Evolutionary conservation across 257 asterid genomes (phyloP), one percentile per base, ranked within the genome.

Genomic region (Pogostemon cablin): DNA sequence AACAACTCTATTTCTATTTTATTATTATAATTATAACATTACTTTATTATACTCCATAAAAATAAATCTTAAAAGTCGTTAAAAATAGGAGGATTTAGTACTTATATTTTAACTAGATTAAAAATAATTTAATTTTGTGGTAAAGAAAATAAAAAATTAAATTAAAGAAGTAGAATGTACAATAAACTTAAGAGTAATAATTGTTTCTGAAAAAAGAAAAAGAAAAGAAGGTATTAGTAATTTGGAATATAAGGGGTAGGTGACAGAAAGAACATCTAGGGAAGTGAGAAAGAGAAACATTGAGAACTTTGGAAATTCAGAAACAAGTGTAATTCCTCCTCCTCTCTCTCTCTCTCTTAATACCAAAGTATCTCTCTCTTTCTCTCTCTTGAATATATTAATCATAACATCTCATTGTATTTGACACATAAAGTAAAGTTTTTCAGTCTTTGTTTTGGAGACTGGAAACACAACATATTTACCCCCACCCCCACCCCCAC

Each of bases 401-500:
- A 25, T 25, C 32, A 25, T 54, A 46, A 67, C 69, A 39, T 68
- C 63, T 6, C 35, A 10, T 63, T 17, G 55, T 71, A 43, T 68
- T 73, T 68, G 53, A 59, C 75, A 42, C 67, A 53, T n/a, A 85
- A 89, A 87, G 96, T 77, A 83, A 85, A 84, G 90, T 91, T 77
- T 58, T 82, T 78, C 86, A 88, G 95, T 85, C 92, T 81, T 85
- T 89, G 98, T 87, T 86, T 87, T 77, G 96, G 87, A 89, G 96
- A 89, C 92, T 81, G 92, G 89, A 82, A 83, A 85, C 96, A 86
- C 78, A 25, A 25, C 32, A 25, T 25, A 59, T 38, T 53, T 52
- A 8, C 35, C 54, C 41, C 56, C 74, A 0, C 8, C 65, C 69
- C 61, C 39, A 0, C 8, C 65, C 69, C 61, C 39, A 4, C 39